Evolutionary conservation across 148 eudicot genomes (phyloP), one percentile per base, ranked within the genome.

Genomic region (Rhododendron williamsianum): DNA sequence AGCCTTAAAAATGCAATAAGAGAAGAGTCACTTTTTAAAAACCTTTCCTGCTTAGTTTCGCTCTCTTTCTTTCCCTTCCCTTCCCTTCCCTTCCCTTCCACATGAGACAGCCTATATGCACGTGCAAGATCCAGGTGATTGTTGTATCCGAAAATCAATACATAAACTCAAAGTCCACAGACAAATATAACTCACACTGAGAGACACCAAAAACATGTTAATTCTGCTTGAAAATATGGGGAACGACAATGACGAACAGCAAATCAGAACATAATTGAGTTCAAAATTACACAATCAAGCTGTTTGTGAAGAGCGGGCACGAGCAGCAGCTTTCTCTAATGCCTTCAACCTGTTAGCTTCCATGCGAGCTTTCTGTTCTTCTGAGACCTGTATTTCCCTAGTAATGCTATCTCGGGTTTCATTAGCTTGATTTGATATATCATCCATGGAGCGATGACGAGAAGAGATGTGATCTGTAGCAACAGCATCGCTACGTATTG

Each of bases 311-410:
- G 87, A 78, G 6, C 91, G 80, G 54, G 85, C 84, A 51, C 93
- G 91, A 73, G 94, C 95, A 85, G 90, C 88, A 41, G 95, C 95
- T 88, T 86, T 92, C 86, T 92, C 92, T 27, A 93, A 87, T 82
- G 95, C 95, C 90, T 90, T 91, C 80, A 83, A 85, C 81, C 88
- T 92, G 87, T 90, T 93, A 30, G 92, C 92, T 90, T 93, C 95
- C 95, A 93, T 92, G 19, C 92, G 88, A 51, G 92, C 90, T 82
- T 85, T 93, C 84, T 91, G 92, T 51, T 93, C 92, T 80, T 92
- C 91, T 35, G 93, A 88, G n/a, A 92, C 78, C 83, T 87, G 89
- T 43, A 85, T 74, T 71, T 83, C 78, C 51, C 35, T 86, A 10
- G 82, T 27, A 51, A 80, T 87, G 84, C 69, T 73, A 51, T 18